Evolutionary conservation across 106 monocot species (phyloP).

Genomic region (Dendrobium nobile): DNA sequence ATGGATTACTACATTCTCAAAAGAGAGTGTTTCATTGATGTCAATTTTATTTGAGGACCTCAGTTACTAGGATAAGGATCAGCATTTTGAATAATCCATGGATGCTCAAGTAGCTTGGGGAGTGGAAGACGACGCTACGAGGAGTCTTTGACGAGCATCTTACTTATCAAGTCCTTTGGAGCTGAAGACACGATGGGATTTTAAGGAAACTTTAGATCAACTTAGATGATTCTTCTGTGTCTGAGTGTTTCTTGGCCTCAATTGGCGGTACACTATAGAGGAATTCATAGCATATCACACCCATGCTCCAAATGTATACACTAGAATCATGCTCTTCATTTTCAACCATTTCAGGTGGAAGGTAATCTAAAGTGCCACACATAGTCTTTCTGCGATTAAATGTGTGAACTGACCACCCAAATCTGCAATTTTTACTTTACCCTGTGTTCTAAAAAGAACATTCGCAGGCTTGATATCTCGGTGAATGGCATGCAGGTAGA

Average conservation of each 20-base stretch:
- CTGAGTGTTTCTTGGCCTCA: constrained; percentile 94
- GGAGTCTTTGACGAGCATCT: constrained; percentile 94
- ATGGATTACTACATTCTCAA: too few species aligned
- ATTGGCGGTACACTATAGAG: constrained; percentile 93
- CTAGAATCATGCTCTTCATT: constrained; percentile 86
- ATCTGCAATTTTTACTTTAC: constrained; percentile 98
- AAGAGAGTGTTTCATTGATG: too few species aligned
- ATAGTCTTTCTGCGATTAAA: constrained; percentile 81
- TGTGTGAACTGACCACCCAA: constrained; percentile 99
- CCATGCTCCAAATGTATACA: constrained; percentile 98
- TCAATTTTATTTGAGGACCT: too few species aligned
- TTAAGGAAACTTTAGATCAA: constrained; percentile 79
- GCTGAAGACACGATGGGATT: constrained; percentile 69
- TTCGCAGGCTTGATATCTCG: constrained; percentile 99
- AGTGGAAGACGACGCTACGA: constrained; percentile 78
- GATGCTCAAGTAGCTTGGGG: constrained; percentile 86
- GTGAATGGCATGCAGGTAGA: constrained; percentile 94
- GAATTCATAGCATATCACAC: constrained; percentile 88
- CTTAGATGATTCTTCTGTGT: constrained; percentile 91
- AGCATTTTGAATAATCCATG: constrained; percentile 92
- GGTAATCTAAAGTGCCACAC: constrained; percentile 96
- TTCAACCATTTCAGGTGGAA: constrained; percentile 99
- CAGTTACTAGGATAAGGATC: constrained; percentile 22
- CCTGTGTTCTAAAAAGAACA: constrained; percentile 82
- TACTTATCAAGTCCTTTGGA: constrained; percentile 84